These are phyloP conservation scores for Dothidotthia symphoricarpi DNA, from an alignment of 2,329 filamentous ascomycete species.

Conservation along the genomic window DNA sequence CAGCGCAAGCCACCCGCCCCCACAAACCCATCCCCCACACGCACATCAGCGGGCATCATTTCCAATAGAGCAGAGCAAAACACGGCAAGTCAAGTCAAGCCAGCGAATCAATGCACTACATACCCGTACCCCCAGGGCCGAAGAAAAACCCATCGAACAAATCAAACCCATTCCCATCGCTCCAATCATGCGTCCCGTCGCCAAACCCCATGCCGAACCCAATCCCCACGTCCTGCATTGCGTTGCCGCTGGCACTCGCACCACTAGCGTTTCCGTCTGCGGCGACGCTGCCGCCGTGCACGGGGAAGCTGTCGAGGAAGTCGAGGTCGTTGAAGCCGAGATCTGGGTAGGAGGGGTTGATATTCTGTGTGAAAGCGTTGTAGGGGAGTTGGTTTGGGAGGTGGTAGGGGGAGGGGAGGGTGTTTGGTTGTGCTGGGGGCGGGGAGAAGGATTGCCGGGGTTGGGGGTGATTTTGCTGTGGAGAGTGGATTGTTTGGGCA, in stretches of 20 bases:
- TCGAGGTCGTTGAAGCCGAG: conserved; percentile 51
- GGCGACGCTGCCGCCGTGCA: conserved; percentile 18
- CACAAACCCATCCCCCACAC: too few species aligned
- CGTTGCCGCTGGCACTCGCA: conserved; percentile 22
- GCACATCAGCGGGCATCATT: too few species aligned
- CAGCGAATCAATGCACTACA: too few species aligned
- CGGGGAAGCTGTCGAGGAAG: conserved; percentile 54
- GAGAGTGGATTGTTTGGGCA: conserved; percentile 14
- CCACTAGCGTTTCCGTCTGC: conserved; percentile 37
- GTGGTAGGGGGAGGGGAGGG: conserved; percentile 29
- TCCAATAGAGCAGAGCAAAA: too few species aligned
- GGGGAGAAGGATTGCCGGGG: conserved; percentile 21
- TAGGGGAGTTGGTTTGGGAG: conserved; percentile 30
- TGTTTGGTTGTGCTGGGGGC: conserved; percentile 8
- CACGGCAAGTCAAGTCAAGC: too few species aligned
- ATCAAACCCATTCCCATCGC: conserved; percentile 45
- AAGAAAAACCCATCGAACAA: conserved; percentile 64
- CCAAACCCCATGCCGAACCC: conserved; percentile 51
- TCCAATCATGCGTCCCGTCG: conserved; percentile 58
- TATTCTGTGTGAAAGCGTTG: conserved; percentile 29
- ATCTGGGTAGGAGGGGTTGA: conserved; percentile 31
- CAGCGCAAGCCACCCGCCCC: too few species aligned
- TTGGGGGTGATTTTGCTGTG: conserved; percentile 22
- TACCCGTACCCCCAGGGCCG: conserved; percentile 22
- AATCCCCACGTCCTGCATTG: conserved; percentile 62